Percentiles rank a stretch among this genome's conserved stretches.
phyloP scores from a whole-genome alignment of 2,329 filamentous ascomycete species.

The Ophiostoma perfectum region DNA sequence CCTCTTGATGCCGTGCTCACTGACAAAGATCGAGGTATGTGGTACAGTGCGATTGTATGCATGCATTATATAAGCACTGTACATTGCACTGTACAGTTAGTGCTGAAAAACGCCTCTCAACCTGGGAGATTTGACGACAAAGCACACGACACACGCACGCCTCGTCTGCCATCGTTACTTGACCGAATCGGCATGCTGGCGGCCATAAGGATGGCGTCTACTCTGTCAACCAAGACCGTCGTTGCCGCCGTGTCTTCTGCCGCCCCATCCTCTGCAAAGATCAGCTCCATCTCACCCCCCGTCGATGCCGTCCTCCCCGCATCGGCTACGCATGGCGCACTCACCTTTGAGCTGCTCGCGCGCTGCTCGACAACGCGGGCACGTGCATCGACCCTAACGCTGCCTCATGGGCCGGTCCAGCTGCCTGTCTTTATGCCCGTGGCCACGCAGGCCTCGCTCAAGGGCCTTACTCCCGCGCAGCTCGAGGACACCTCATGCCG shows the following conservation, averaged over 20 bases:
- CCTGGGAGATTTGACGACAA: not conserved
- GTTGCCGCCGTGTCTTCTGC: not conserved
- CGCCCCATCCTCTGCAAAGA: not conserved
- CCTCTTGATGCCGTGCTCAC: not conserved
- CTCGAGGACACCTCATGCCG: constrained; percentile 83
- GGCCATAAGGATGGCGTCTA: constrained; percentile 29
- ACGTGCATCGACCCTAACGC: constrained; percentile 76
- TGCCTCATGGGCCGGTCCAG: constrained; percentile 86
- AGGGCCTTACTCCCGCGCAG: constrained; percentile 88
- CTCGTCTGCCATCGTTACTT: not conserved
- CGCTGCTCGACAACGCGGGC: constrained; percentile 72
- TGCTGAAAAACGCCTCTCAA: not conserved
- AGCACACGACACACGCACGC: not conserved
- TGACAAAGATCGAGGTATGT: not conserved
- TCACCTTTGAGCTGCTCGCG: constrained; percentile 32
- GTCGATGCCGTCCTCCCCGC: constrained; percentile 15
- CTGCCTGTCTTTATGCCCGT: constrained; percentile 98
- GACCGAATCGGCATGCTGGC: constrained; percentile 26
- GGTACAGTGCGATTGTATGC: not conserved
- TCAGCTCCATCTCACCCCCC: not conserved
- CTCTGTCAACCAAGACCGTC: constrained; percentile 16
- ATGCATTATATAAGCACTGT: not conserved
- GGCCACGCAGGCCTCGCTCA: constrained; percentile 91
- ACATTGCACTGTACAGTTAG: not conserved
- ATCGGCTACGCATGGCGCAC: constrained; percentile 31